These are phyloP conservation scores for Calonectria honghensis DNA, from an alignment of 2,329 filamentous ascomycete species.

Conservation along the genomic window DNA sequence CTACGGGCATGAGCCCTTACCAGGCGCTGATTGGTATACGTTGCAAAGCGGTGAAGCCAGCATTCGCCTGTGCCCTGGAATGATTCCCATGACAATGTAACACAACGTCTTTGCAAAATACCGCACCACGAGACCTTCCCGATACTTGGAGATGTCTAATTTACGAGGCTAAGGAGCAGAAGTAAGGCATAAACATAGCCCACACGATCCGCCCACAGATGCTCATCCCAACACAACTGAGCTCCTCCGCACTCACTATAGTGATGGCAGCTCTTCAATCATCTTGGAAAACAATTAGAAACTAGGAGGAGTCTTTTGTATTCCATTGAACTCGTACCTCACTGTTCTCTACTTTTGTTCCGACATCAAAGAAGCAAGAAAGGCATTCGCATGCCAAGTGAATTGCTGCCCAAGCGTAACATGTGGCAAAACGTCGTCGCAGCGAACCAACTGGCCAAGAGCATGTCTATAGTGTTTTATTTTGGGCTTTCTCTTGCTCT, in stretches of 20 bases:
- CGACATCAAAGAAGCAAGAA: neutral
- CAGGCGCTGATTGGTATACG: neutral
- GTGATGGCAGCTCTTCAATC: neutral
- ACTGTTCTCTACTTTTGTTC: neutral
- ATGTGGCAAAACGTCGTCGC: neutral
- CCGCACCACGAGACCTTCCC: neutral
- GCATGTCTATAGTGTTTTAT: neutral
- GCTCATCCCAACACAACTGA: neutral
- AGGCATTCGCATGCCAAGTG: neutral
- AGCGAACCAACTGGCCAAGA: neutral
- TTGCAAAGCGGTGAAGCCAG: neutral
- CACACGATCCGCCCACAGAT: neutral
- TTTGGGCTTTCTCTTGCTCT: neutral
- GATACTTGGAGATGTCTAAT: neutral
- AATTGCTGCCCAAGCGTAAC: neutral
- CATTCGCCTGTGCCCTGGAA: neutral
- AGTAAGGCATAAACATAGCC: neutral
- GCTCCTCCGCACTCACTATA: rapidly evolving
- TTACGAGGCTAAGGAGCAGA: neutral
- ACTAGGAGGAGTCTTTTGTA: neutral
- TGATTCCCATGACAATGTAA: neutral
- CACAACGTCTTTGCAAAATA: neutral
- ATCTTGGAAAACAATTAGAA: neutral
- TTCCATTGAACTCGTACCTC: neutral
- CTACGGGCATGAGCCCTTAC: neutral